These are phyloP conservation scores for Mycena polygramma DNA, from an alignment of 768 basidiomycete genomes.

Conservation along the genomic window DNA sequence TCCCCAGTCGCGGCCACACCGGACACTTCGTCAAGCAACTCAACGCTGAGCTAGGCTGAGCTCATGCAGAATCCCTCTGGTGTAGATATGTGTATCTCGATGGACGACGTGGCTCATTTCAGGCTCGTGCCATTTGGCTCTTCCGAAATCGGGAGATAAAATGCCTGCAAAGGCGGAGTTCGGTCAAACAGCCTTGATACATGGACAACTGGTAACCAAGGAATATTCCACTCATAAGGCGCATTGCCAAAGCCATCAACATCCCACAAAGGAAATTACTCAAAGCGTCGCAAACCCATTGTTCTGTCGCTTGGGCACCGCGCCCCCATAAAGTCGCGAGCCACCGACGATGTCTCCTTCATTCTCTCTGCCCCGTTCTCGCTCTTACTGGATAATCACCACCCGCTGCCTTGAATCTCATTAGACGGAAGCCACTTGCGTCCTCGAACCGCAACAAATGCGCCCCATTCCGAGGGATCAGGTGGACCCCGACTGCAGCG, in stretches of 20 bases:
- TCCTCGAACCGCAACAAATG: not conserved
- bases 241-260: not conserved
- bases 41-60: too few species aligned
- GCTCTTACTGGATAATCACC: not conserved
- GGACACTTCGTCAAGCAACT: too few species aligned
- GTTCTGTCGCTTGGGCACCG: not conserved
- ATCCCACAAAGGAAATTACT: not conserved
- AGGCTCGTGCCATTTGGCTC: too few species aligned
- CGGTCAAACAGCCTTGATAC: too few species aligned
- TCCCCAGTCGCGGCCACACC: too few species aligned
- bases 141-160: too few species aligned
- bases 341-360: not conserved
- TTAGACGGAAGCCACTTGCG: not conserved
- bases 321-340: not conserved
- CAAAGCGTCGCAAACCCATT: conserved; percentile 3
- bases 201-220: too few species aligned
- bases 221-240: not conserved
- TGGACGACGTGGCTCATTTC: too few species aligned
- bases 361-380: not conserved
- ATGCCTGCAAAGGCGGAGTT: too few species aligned
- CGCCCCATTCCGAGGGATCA: not conserved
- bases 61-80: too few species aligned
- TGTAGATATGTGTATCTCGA: too few species aligned
- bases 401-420: not conserved
- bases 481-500: not conserved